Evolutionary conservation across 2,329 filamentous ascomycete genomes (phyloP).

Genomic region (Hymenoscyphus scutula): DNA sequence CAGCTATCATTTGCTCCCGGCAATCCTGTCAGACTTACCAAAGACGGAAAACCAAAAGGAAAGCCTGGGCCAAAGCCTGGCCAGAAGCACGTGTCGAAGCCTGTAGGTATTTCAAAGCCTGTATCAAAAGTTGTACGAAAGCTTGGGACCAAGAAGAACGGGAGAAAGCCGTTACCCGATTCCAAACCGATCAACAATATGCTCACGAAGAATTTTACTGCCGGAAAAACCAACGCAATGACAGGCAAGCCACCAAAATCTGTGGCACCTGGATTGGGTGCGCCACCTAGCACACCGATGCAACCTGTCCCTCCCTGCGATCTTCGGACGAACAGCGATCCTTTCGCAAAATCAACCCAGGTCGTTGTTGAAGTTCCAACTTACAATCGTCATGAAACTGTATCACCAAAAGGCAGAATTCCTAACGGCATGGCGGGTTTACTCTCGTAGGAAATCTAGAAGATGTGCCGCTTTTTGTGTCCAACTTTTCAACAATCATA

Average conservation of each 20-base stretch:
- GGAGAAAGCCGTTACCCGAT: conserved; percentile 27
- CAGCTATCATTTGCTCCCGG: conserved; percentile 40
- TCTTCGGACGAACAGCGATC: conserved; percentile 30
- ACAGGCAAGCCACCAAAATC: conserved; percentile 17
- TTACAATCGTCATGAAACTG: conserved; percentile 37
- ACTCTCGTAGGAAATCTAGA: background rate
- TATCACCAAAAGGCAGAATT: conserved; percentile 43
- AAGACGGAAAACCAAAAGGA: conserved; percentile 25
- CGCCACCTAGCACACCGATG: conserved; percentile 24
- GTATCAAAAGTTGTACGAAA: background rate
- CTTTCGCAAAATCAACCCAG: conserved; percentile 7
- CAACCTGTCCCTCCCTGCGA: conserved; percentile 18
- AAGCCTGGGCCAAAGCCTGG: conserved; percentile 30
- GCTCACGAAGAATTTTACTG: conserved; percentile 31
- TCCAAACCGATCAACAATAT: conserved; percentile 25
- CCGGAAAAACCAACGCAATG: conserved; percentile 26
- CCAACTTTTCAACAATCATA: no score
- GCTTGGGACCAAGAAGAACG: background rate
- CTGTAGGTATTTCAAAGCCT: background rate
- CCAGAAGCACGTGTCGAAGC: conserved; percentile 7
- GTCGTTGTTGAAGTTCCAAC: conserved; percentile 12
- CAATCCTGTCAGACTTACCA: conserved; percentile 13
- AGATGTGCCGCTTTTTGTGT: no score
- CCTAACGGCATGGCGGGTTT: conserved; percentile 40
- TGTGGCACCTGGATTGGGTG: conserved; percentile 6